Base-by-base conservation (phyloP, 1,139 yeast species). In the Blastobotrys illinoisensis region DNA sequence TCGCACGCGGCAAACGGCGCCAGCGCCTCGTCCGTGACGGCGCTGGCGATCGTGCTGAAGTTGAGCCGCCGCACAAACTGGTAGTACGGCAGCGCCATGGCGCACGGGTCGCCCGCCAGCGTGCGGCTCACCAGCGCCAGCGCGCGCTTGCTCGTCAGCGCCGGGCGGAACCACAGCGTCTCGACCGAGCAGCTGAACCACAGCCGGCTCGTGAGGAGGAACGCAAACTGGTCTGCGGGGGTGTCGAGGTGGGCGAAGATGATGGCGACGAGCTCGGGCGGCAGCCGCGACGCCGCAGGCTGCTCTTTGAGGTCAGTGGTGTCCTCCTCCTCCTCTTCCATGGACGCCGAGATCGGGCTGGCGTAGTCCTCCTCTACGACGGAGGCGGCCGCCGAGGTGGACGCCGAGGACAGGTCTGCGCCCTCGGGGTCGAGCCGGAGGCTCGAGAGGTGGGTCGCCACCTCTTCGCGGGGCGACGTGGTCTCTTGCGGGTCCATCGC, bases 111-210 rank as follows among this genome's bases (percentile, higher is more conserved):
- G 46, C 50, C 43, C 5, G 49, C 1, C 9, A 52, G 47, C 16
- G 48, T 28, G 14, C 49, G 40, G 7, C 16, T 53, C 21, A 56
- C 53, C 48, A 53, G 50, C 26, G 26, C 53, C 20, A 53, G 46
- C 50, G 28, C 46, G 45, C 51, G 49, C 52, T 44, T 51, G 46
- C 44, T 56, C 28, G 48, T 28, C 16, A 65, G 50, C 21, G 84
- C 85, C 1, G 97, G 97, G 58, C 98, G 80, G 67, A 88, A 88
- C 95, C 97, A 91, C 46, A 91, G 74, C 54, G 86, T 77, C 66
- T 89, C 96, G 14, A 90, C 82, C 19, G 89, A 83, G 49, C 88
- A 75, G 60, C 83, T 81, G 28, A 91, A 89, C 86, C 96, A 90
- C 60, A 84, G 80, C 62, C 82, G 82, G 69, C 96, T 90, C 9